Evolutionary conservation across 495 filamentous ascomycete species (phyloP), one percentile per base, ranked within the genome.

Genomic region (Xylaria scruposa): DNA sequence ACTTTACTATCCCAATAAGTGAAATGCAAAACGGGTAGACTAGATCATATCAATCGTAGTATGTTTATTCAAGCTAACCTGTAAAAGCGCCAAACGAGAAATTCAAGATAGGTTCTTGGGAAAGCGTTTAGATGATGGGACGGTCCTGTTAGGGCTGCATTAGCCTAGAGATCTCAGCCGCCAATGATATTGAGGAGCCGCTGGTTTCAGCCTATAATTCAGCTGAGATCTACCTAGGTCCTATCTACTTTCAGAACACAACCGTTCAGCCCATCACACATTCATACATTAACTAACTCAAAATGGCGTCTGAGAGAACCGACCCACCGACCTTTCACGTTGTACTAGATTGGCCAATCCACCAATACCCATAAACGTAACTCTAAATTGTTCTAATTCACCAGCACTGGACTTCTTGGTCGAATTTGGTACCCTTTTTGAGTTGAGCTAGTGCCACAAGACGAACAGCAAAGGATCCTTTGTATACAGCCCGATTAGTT

Each of bases 91-190:
- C 8, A 51, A 51, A 51, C n/a, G 24, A 24, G 12, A 24, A 51
- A 21, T 24, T 12, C 49, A 51, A 24, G 8, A 24, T 12, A 6
- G n/a, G n/a, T 51, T 51, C 49, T 51, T 51, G n/a, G 21, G 8
- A 26, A 24, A 53, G 49, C 49, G 21, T 53, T 56, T 56, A 38
- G n/a, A 60, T 38, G 7, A 60, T 17, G 17, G 58, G 24, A 7
- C 31, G 29, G 33, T 26, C 12, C 60, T 42, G 36, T 44, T 62
- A 62, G 60, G 60, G 60, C 60, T 62, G 60, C 60, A 62, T 62
- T 62, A 62, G 60, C 38, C 17, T 3, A 2, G 3, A 40, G 4
- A 26, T 36, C n/a, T 7, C 36, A 44, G 7, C n/a, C 10, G 5
- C 60, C 60, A 62, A 62, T 62, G 10, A 8, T 21, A 38, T 21